Base-by-base conservation (phyloP, 1,139 yeast species). In the Suhomyces coccinellae region DNA sequence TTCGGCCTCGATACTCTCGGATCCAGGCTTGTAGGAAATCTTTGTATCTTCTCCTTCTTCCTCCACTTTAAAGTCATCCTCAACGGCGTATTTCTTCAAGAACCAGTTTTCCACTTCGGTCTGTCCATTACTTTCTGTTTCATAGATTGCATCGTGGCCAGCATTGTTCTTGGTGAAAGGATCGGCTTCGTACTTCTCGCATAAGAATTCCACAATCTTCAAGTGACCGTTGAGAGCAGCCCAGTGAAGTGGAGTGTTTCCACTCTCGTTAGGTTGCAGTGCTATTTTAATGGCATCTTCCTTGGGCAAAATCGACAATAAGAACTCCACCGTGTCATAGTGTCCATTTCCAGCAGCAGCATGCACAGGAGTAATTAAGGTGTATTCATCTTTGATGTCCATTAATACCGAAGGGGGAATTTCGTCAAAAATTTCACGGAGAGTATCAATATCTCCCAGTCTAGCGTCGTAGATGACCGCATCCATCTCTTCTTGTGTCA, bases 271-370 rank as follows among this genome's bases (percentile, higher is more conserved):
- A 46, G 71, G 75, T 20, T 73, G 67, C 45, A 81, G 75, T 27
- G 85, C 82, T 40, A 83, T 67, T 17, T 59, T 55, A 26, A 62
- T 65, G 32, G 80, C 79, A 28, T 79, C 75, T 36, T 73, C 74
- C 45, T 67, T 61, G 1, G 68, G 47, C 5, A 85, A 56, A 30
- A 82, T 60, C 1, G 79, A 71, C 36, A 89, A 61, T 37, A 89
- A 68, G 58, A 77, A 85, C 55, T 79, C 65, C 29, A 87, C 79
- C 6, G 83, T 80, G 40, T 82, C 89, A n/a, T 71, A 52, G 61
- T 91, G 96, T 0, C 97, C 98, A 64, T 93, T 93, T 29, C 95
- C 99, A 29, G 95, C 83, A 1, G 98, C 97, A 90, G 88, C 87
- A 61, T 93, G 99, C 42, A 93, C 69, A 11, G 96, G 86, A 0